A percentile compares a stretch with the other conserved stretches of the same genome.
Conservation (phyloP, 192 early-diverging fungal species). For the Coemansia sp. region DNA sequence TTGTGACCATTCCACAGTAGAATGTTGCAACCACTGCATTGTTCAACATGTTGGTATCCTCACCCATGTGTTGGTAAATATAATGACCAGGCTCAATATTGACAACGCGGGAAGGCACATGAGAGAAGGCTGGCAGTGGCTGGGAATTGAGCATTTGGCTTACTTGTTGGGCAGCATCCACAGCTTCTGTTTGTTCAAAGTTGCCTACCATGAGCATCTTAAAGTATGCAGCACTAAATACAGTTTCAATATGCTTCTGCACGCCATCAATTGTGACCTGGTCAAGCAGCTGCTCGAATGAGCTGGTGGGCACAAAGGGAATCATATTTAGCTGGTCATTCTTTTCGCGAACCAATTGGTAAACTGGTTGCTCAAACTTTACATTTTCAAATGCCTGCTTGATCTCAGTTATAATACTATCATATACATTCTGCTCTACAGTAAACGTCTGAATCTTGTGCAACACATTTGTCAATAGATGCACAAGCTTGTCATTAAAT, state of each 20-base stretch:
- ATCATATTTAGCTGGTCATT: background rate
- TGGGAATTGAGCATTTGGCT: conserved; percentile 59
- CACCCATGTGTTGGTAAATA: conserved; percentile 13
- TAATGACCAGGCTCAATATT: conserved; percentile 28
- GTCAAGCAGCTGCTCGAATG: background rate
- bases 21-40: conserved; percentile 75
- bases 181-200: conserved; percentile 60
- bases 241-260: background rate
- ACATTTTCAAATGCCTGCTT: background rate
- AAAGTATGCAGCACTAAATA: conserved; percentile 49
- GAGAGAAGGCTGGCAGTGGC: conserved; percentile 40
- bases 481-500: background rate
- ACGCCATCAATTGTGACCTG: background rate
- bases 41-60: conserved; percentile 75
- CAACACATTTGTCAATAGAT: background rate
- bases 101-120: background rate
- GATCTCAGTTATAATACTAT: background rate
- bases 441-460: background rate
- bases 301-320: background rate
- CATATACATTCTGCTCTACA: background rate
- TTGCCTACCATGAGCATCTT: conserved; percentile 84
- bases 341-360: background rate
- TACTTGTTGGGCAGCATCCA: conserved; percentile 58
- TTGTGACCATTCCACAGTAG: conserved; percentile 68
- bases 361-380: background rate